These are phyloP conservation scores for Salvia hispanica DNA, from an alignment of 257 asterid species.

Conservation along the genomic window DNA sequence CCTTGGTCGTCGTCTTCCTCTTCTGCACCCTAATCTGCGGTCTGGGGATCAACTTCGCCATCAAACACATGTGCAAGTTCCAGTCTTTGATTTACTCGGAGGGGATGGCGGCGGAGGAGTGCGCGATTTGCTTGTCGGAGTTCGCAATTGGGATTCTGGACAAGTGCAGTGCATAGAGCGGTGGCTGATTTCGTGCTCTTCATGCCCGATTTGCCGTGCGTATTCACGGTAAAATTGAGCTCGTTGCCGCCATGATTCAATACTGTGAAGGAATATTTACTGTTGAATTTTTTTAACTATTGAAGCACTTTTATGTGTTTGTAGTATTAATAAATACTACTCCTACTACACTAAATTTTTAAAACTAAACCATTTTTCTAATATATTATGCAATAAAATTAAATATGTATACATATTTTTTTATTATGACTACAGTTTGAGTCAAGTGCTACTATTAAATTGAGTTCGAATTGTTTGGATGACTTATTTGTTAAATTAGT, in stretches of 20 bases:
- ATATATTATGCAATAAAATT: too few species aligned
- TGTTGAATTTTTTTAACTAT: background rate
- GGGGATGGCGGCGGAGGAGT: slow-evolving; percentile 44
- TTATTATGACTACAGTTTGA: too few species aligned
- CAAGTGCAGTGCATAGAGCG: slow-evolving; percentile 43
- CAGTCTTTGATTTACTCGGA: slow-evolving; percentile 36
- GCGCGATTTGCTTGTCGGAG: slow-evolving; percentile 50
- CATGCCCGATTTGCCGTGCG: slow-evolving; percentile 57
- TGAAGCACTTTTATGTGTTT: background rate
- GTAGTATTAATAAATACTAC: too few species aligned
- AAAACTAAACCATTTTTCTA: too few species aligned
- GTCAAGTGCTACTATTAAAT: too few species aligned
- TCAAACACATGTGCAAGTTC: slow-evolving; percentile 33
- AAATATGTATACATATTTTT: too few species aligned
- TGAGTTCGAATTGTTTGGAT: too few species aligned
- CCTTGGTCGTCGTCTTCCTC: slow-evolving; percentile 44
- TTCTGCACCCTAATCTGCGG: slow-evolving; percentile 42
- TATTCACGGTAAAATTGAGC: slow-evolving; percentile 25
- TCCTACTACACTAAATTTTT: too few species aligned
- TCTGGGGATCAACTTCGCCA: slow-evolving; percentile 39
- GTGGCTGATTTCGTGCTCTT: slow-evolving; percentile 48
- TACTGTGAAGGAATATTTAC: background rate
- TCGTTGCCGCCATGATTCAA: background rate
- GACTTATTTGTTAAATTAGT: too few species aligned
- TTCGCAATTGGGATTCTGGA: slow-evolving; percentile 46